Conservation (phyloP, 208 protist species). For the Porcisia deanei region DNA sequence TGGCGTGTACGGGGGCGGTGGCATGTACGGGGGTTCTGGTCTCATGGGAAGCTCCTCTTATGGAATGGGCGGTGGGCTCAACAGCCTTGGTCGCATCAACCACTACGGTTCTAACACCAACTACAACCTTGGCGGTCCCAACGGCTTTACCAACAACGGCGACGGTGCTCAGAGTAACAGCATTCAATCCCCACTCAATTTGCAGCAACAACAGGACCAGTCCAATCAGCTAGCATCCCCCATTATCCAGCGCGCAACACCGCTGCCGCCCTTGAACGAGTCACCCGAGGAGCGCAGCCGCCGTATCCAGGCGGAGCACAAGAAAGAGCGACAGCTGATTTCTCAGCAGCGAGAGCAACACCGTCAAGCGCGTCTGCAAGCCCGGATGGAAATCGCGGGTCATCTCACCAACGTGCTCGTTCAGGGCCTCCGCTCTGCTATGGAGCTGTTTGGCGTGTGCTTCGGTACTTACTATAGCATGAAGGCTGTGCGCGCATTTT, state of each 20-base stretch:
- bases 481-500: conserved; percentile 70
- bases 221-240: conserved; percentile 36
- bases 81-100: conserved; percentile 16
- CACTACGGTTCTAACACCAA: conserved; percentile 12
- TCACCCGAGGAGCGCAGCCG: conserved; percentile 56
- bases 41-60: conserved; percentile 20
- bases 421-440: conserved; percentile 71
- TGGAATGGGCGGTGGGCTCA: conserved; percentile 26
- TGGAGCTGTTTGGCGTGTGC: conserved; percentile 82
- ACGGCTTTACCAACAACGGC: background rate
- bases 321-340: conserved; percentile 64
- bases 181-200: conserved; percentile 11
- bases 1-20: conserved; percentile 4
- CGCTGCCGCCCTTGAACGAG: conserved; percentile 58
- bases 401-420: conserved; percentile 81
- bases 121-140: conserved; percentile 18
- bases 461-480: conserved; percentile 91
- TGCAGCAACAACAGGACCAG: conserved; percentile 16
- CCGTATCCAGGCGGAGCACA: conserved; percentile 58
- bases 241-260: conserved; percentile 33
- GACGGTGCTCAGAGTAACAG: conserved; percentile 15
- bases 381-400: conserved; percentile 71
- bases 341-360: conserved; percentile 70
- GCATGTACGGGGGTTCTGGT: conserved; percentile 29
- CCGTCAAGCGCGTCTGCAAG: conserved; percentile 67